Base-by-base conservation (phyloP, 306 rosid species). In the Cucumis hystrix region DNA sequence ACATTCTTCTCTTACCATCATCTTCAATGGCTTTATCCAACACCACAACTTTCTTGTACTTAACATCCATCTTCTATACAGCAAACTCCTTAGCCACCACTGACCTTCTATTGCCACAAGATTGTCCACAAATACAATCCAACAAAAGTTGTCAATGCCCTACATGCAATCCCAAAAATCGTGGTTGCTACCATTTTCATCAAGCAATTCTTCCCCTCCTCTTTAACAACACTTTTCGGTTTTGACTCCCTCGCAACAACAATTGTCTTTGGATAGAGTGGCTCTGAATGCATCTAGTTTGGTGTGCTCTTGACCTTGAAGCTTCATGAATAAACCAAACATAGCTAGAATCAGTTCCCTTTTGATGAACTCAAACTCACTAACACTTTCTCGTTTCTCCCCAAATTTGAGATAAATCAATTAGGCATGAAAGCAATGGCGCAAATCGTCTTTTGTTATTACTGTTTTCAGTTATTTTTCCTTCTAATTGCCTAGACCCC, bases 101-200 rank as follows among this genome's bases (percentile, higher is more conserved):
- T 0, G 97, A 97, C 14, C 92, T 89, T 76, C 89, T 83, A 54
- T 82, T 88, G 9, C 97, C 96, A 6, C 25, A 90, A 87, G 82
- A 95, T 82, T 60, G 93, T 92, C 97, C 99, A 95, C 80, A 89
- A 67, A 88, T 92, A 91, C 83, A 95, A 82, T 75, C 81, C 88
- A 30, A 81, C n/a, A 55, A 89, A 90, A 6, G 97, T 90, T 10
- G 91, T 75, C 88, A 92, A 82, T 67, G 99, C 97, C 85, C 97
- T 97, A 85, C 96, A 90, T 37, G 87, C 97, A 81, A 87, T 87
- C 41, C 99, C 99, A 49, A 92, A 89, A 59, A 87, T 84, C 96
- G 92, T 88, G 25, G 97, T 91, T 63, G 96, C 93, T 43, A 92
- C 80, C 61, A 87, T 81, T 77, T 83, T 86, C 37, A 81, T 77